These are phyloP conservation scores for Acer negundo DNA, from an alignment of 345 rosid genomes.

Conservation along the genomic window DNA sequence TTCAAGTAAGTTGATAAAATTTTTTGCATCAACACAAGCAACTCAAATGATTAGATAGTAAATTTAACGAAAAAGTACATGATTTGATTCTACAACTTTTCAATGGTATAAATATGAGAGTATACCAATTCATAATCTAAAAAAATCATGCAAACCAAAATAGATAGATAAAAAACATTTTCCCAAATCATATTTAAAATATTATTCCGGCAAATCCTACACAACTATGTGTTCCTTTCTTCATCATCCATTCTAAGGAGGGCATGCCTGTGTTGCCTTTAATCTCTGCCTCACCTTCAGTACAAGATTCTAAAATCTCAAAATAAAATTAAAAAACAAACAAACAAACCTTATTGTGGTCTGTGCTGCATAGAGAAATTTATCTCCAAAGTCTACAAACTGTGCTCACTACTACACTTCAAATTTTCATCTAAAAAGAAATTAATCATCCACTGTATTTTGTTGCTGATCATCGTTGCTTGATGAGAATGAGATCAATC, in stretches of 20 bases:
- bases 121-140: no score
- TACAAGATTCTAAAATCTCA: background rate
- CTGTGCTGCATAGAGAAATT: background rate
- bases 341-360: background rate
- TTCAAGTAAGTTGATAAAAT: no score
- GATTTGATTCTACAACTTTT: no score
- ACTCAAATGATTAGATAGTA: no score
- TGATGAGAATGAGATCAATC: constrained; percentile 2
- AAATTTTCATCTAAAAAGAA: background rate
- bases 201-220: background rate
- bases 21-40: no score
- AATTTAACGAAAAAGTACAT: no score
- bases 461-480: background rate
- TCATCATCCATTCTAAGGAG: background rate
- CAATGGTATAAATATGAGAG: no score
- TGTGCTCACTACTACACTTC: background rate
- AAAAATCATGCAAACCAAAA: no score
- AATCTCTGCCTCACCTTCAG: background rate
- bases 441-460: background rate
- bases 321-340: no score
- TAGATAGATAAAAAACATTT: no score
- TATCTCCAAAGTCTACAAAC: background rate
- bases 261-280: background rate
- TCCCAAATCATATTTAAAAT: background rate
- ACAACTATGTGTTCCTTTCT: background rate